These are phyloP conservation scores for Saccharum hybrid DNA, from an alignment of 202 grass and related monocot species.

Conservation along the genomic window DNA sequence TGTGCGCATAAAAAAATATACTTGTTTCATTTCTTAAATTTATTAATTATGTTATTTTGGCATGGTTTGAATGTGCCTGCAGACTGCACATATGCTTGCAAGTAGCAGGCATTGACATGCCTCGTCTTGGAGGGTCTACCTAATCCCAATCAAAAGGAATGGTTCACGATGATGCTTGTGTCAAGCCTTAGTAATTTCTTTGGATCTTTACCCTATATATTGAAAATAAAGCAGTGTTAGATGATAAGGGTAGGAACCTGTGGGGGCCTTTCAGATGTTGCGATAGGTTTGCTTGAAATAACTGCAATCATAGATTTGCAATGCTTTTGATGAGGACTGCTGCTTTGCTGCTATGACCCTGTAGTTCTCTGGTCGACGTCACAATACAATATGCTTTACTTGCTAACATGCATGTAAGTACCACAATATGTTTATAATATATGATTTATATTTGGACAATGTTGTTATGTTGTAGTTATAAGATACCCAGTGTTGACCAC, in stretches of 20 bases:
- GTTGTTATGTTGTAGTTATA: background rate
- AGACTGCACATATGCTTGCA: background rate
- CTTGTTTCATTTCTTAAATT: conserved; percentile 1
- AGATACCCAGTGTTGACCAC: conserved; percentile 22
- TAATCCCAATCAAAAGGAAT: background rate
- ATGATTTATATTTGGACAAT: conserved; percentile 1
- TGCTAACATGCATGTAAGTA: conserved; percentile 1
- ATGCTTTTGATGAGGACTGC: background rate
- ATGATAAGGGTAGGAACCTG: background rate
- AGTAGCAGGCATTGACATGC: background rate
- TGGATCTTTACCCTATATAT: background rate
- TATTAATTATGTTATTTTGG: background rate
- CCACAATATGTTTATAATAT: background rate
- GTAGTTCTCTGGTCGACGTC: conserved; percentile 20
- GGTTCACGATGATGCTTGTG: background rate
- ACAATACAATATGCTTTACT: background rate
- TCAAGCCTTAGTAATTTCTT: conserved; percentile 21
- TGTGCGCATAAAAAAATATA: background rate
- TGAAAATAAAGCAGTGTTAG: background rate
- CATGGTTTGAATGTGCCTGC: background rate
- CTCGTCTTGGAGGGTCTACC: background rate
- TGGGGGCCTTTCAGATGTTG: background rate
- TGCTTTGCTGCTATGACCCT: conserved; percentile 19
- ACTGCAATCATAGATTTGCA: background rate
- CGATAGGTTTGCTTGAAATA: background rate